Percentiles rank a stretch among this genome's conserved stretches.
phyloP scores from a whole-genome alignment of 345 rosid species.

The Ricinus communis region DNA sequence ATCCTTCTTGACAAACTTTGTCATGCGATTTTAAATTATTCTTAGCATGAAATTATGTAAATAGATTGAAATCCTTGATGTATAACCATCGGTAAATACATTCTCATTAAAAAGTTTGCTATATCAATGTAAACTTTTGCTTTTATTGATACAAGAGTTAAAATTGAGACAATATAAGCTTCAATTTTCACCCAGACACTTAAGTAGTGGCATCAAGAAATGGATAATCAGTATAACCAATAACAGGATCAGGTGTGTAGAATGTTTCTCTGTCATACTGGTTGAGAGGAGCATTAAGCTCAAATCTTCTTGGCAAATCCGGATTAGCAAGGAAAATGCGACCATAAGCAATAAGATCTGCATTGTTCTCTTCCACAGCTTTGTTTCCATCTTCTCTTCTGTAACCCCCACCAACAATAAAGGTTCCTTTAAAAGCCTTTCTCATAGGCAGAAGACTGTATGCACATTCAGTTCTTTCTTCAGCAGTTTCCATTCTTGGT shows the following conservation, averaged over 20 bases:
- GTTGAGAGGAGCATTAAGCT: constrained; percentile 55
- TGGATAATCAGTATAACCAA: constrained; percentile 77
- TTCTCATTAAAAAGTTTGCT: no score
- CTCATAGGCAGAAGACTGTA: constrained; percentile 54
- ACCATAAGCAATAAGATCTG: constrained; percentile 65
- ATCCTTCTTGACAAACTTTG: no score
- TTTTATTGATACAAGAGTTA: no score
- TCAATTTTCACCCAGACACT: no score
- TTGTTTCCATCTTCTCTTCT: constrained; percentile 48
- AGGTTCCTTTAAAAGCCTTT: constrained; percentile 64
- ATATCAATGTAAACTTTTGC: no score
- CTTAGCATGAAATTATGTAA: no score
- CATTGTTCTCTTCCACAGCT: constrained; percentile 42
- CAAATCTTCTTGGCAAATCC: constrained; percentile 64
- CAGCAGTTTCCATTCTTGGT: constrained; percentile 47
- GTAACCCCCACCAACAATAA: constrained; percentile 63
- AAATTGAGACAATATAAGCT: no score
- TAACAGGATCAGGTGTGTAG: constrained; percentile 45
- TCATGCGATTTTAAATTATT: no score
- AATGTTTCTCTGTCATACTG: constrained; percentile 50
- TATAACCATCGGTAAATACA: no score
- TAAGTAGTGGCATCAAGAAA: constrained; percentile 38
- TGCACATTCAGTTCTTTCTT: constrained; percentile 28
- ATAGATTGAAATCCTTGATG: no score
- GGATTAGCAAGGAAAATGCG: constrained; percentile 67